Evolutionary conservation across 2,329 filamentous ascomycete genomes (phyloP), one percentile per base, ranked within the genome.

Genomic region (Xylaria sp.): DNA sequence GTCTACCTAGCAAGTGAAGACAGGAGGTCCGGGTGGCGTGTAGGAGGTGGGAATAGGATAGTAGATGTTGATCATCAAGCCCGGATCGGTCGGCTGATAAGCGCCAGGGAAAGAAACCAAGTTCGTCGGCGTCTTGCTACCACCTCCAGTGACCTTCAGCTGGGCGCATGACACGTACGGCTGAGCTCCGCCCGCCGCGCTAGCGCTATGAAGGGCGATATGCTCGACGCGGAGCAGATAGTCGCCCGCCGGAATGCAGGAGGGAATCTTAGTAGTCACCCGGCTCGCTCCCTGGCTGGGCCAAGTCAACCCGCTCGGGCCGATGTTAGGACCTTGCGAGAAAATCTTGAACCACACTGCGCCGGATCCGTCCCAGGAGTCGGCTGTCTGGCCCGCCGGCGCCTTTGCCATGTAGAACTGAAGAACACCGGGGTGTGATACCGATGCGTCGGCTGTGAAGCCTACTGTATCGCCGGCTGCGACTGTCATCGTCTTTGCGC

Each of bases 141-240:
- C 83, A 20, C 82, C 82, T 11, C 83, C 83, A 4, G 78, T 81
- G 46, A 84, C 81, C 15, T 76, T 79, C 44, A 83, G 68, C 60
- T 80, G 79, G 6, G 74, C 77, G 36, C 77, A 78, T 36, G 79
- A 80, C 57, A 85, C 77, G 69, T 85, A 85, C 49, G 82, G 80
- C 76, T 86, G 83, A 4, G 83, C 83, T 3, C 83, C 83, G 4
- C 81, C 80, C 5, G 75, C 74, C 9, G 73, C 73, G 44, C 79
- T 74, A 3, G 84, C 83, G 58, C 74, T 77, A 74, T 86, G 84
- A 10, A 86, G 79, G 4, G 79, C 83, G 63, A 85, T 82, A 68
- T 85, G 83, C 75, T 86, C 84, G 20, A 82, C 81, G 15, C 84
- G 81, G 4, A 86, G 74, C 31, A 86, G 80, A 71, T 86, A 86